Base-by-base conservation (phyloP, 2,329 filamentous ascomycete genomes). In the Fusarium globosum region DNA sequence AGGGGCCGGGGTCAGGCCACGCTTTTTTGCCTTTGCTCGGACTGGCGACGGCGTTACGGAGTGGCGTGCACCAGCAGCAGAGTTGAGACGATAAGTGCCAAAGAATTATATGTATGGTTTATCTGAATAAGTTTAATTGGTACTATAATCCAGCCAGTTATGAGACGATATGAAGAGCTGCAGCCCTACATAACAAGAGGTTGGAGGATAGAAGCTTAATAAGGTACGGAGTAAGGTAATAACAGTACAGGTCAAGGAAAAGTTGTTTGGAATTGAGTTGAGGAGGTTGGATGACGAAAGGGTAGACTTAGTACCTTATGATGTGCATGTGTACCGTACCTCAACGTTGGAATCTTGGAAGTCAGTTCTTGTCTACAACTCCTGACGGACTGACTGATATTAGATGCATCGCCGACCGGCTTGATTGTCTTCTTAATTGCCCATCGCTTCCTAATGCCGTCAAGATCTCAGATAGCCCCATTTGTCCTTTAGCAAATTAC, bases 381-480 rank as follows among this genome's bases (percentile, higher is more conserved):
- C 21, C 46, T 62, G 65, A 67, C 60, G 51, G 38, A 67, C 28
- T 36, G 41, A 60, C 65, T 67, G 43, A 67, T 39, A 33, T 33
- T 33, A 35, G 35, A 58, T 28, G 16, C 26, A 30, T 30, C 30
- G 42, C 38, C 62, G 45, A 55, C 49, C 61, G 62, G 36, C 38
- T 67, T 48, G 53, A 60, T 46, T 56, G 21, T 39, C 48, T 63
- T 52, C 30, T 30, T 49, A 21, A n/a, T 57, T 68, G 69, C 28
- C 53, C n/a, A 73, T 73, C 67, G 53, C 62, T 73, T 71, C 61
- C 71, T 68, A 71, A 62, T 68, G 30, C 45, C 38, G 48, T 64
- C 53, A 63, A 68, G 61, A 73, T 73, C 71, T 73, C 61, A 64
- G 49, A 73, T 73, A 61, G 57, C 57, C 60, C 68, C 68, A 61